Evolutionary conservation across 352 stramenopile species (phyloP), one percentile per base, ranked within the genome.

Genomic region (Phytophthora foliorum): DNA sequence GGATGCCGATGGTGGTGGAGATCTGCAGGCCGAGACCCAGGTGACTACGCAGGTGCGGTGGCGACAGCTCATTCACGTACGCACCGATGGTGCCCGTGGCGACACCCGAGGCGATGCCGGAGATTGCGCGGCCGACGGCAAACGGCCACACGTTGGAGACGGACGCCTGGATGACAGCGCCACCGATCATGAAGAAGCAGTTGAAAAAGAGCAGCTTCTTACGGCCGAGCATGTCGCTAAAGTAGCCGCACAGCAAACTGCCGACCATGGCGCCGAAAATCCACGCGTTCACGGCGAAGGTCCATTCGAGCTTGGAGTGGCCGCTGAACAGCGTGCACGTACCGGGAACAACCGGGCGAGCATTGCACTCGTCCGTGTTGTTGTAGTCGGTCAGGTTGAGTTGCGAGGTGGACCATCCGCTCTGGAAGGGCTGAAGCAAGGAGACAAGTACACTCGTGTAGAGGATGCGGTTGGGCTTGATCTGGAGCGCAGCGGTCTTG

Each of bases 311-410:
- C 21, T 68, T 67, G 24, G 69, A 71, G 72, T 86, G 78, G 39
- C 73, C 72, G 7, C 69, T 72, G 59, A 74, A 78, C 55, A 79
- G 77, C 24, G 69, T 45, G 57, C 80, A 89, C 14, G 67, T 84
- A 31, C 63, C 67, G 4, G 59, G 24, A 2, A 21, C 50, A 19
- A 87, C 68, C 2, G 75, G 78, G 4, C 55, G 44, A 6, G 63
- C 67, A 22, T 68, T 60, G 56, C 81, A 89, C 29, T 63, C 67
- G 24, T 72, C 56, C 50, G 72, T 61, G 63, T 82, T 68, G 49
- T 86, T 66, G 64, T 81, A 89, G 19, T 64, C 67, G 19, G 70
- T 78, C 44, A 82, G 65, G 69, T 89, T 89, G 62, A 89, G 57
- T 51, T 89, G 81, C 16, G 73, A 76, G 44, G 79, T 65, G 32